Conservation (phyloP, 345 rosid genomes). For the Bruguiera parviflora region DNA sequence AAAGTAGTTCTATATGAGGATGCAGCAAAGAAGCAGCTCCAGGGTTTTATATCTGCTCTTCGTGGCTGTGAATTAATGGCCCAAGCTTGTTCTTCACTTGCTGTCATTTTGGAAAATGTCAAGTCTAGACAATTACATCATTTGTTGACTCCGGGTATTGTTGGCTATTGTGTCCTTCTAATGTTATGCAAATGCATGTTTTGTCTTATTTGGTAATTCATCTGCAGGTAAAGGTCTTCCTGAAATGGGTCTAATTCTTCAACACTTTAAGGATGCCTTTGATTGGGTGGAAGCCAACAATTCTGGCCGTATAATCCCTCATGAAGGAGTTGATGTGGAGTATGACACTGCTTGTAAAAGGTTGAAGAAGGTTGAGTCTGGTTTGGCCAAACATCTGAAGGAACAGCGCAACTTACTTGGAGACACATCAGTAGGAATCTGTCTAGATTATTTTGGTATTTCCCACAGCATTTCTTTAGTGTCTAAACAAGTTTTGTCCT, state of each 20-base stretch:
- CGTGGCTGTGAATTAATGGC: constrained; percentile 80
- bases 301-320: constrained; percentile 89
- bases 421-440: constrained; percentile 62
- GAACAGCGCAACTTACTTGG: constrained; percentile 83
- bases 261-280: constrained; percentile 83
- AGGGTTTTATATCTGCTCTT: constrained; percentile 76
- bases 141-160: constrained; percentile 71
- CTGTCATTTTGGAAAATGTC: constrained; percentile 58
- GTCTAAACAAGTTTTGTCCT: constrained; percentile 22
- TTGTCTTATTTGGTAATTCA: constrained; percentile 23
- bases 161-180: constrained; percentile 11
- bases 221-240: constrained; percentile 71
- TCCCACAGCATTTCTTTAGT: constrained; percentile 16
- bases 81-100: constrained; percentile 73
- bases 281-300: constrained; percentile 89
- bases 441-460: constrained; percentile 13
- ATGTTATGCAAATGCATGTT: constrained; percentile 14
- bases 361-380: constrained; percentile 54
- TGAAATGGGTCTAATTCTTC: constrained; percentile 46
- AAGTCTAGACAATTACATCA: constrained; percentile 60
- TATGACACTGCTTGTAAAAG: constrained; percentile 70
- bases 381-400: constrained; percentile 70
- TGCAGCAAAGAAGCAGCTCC: constrained; percentile 82
- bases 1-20: constrained; percentile 88
- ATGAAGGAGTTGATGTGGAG: constrained; percentile 71